phyloP scores from a whole-genome alignment of 805 yeast species.

The Saccharomycopsis sp. region DNA sequence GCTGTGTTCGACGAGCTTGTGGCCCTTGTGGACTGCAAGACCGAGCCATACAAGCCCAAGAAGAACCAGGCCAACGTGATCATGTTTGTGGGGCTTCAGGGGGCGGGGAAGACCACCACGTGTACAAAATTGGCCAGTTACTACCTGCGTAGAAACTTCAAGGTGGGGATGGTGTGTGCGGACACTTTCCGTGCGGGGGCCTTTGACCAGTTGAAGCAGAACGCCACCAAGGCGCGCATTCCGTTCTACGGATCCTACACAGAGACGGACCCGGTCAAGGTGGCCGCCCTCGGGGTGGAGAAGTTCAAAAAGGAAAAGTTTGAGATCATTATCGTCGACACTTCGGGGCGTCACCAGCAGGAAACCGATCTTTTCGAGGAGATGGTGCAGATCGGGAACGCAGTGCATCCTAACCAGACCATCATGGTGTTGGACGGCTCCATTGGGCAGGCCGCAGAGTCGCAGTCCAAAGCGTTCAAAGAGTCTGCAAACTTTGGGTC shows the following conservation, averaged over 20 bases:
- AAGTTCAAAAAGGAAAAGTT: constrained; percentile 87
- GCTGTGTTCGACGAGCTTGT: constrained; percentile 92
- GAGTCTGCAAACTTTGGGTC: constrained; percentile 92
- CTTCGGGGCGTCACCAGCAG: constrained; percentile 97
- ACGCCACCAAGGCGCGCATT: constrained; percentile 89
- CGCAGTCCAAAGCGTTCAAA: constrained; percentile 90
- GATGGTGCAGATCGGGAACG: constrained; percentile 87
- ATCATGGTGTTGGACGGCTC: constrained; percentile 97
- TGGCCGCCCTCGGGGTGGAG: constrained; percentile 85
- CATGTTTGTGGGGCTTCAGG: constrained; percentile 98
- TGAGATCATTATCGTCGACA: constrained; percentile 91
- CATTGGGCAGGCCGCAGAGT: constrained; percentile 97
- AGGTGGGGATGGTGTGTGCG: constrained; percentile 96
- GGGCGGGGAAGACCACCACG: constrained; percentile 97
- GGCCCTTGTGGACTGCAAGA: constrained; percentile 65
- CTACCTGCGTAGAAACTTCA: constrained; percentile 87
- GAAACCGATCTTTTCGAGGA: constrained; percentile 87
- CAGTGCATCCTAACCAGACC: constrained; percentile 90
- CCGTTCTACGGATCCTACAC: constrained; percentile 94
- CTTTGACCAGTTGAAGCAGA: constrained; percentile 95
- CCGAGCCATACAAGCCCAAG: constrained; percentile 70
- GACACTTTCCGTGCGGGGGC: constrained; percentile 99
- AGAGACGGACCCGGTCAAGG: constrained; percentile 92
- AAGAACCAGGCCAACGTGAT: constrained; percentile 74
- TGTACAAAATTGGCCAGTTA: constrained; percentile 95